These are phyloP conservation scores for Nicotiana tomentosiformis DNA, from an alignment of 257 asterid species.

Conservation along the genomic window DNA sequence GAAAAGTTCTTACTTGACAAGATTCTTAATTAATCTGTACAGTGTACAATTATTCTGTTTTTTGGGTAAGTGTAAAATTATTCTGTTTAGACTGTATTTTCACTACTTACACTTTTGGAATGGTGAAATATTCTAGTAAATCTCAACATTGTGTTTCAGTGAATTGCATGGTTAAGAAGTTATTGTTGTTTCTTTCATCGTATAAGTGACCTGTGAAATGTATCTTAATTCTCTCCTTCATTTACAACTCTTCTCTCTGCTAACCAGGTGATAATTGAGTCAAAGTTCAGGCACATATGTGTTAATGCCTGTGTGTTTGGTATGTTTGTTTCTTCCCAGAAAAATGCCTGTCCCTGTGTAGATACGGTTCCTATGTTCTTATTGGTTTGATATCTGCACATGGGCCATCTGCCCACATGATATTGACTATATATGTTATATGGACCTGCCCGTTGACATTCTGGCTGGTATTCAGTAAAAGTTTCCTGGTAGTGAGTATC, in stretches of 20 bases:
- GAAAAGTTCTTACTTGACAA: too few species aligned
- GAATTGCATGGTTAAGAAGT: background rate
- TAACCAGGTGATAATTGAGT: background rate
- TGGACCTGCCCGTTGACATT: background rate
- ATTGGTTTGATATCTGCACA: background rate
- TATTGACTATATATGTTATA: background rate
- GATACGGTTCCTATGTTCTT: background rate
- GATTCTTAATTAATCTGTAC: too few species aligned
- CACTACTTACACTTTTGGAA: too few species aligned
- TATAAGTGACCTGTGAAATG: background rate
- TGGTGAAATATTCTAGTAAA: too few species aligned
- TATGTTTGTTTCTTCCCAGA: background rate
- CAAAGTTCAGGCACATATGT: background rate
- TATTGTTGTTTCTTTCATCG: background rate
- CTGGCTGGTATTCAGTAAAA: background rate
- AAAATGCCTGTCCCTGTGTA: background rate
- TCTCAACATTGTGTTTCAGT: background rate
- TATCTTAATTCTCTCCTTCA: background rate
- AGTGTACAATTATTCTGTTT: too few species aligned
- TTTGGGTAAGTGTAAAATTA: too few species aligned
- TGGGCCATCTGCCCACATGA: background rate
- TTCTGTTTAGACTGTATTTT: too few species aligned
- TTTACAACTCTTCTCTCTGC: background rate
- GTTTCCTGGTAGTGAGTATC: background rate
- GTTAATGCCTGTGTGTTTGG: background rate